Percentiles rank a stretch among this genome's conserved stretches.
These are phyloP conservation scores for Gaertneriomyces sp. DNA, from an alignment of 192 early-diverging fungal genomes.

Conservation along the genomic window DNA sequence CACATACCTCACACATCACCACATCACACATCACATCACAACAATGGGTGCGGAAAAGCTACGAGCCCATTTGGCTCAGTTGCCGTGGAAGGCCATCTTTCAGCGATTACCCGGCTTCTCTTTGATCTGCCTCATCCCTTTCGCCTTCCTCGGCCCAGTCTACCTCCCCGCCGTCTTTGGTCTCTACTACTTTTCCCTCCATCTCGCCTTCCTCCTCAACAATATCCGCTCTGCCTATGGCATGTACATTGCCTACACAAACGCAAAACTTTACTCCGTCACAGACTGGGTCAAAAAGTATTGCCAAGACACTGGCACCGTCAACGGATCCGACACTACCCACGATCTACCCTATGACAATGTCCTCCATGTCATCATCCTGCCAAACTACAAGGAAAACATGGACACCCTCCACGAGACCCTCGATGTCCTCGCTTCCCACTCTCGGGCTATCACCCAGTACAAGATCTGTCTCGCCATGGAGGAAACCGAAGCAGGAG, in stretches of 20 bases:
- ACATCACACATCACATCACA: background rate
- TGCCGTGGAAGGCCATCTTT: constrained; percentile 39
- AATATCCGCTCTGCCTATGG: constrained; percentile 37
- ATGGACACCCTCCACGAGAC: constrained; percentile 66
- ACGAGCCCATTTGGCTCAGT: constrained; percentile 13
- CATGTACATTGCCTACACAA: constrained; percentile 37
- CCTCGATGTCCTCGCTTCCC: constrained; percentile 62
- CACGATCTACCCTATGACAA: constrained; percentile 54
- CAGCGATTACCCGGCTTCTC: constrained; percentile 41
- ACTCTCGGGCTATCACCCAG: constrained; percentile 45
- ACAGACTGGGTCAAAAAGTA: constrained; percentile 52
- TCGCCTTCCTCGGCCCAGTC: constrained; percentile 41
- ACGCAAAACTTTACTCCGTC: constrained; percentile 40
- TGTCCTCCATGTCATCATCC: constrained; percentile 65
- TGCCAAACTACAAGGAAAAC: constrained; percentile 71
- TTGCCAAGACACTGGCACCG: constrained; percentile 36
- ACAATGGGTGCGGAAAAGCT: constrained; percentile 8
- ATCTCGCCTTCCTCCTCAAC: constrained; percentile 39
- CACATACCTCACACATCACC: background rate
- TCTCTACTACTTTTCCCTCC: constrained; percentile 43
- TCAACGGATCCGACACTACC: constrained; percentile 36
- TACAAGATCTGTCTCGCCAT: constrained; percentile 70
- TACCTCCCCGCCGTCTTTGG: constrained; percentile 38
- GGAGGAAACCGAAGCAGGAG: constrained; percentile 65
- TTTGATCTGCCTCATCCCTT: constrained; percentile 30